Evolutionary conservation across 805 yeast genomes (phyloP), one percentile per base, ranked within the genome.

Genomic region (Cyberlindnera nakhonratchasimensis): DNA sequence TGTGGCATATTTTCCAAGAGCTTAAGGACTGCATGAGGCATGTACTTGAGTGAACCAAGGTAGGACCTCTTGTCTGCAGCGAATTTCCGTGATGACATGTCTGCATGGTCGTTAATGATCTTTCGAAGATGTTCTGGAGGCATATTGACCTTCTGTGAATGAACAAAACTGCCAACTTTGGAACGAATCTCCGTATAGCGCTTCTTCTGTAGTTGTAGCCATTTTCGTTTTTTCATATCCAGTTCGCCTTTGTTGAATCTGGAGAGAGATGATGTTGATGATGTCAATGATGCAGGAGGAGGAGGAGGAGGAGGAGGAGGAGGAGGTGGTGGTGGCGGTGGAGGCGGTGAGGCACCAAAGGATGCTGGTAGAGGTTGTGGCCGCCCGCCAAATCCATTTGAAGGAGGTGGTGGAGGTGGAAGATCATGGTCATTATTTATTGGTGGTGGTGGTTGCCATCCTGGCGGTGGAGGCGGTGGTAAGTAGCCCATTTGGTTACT

Each of bases 1-100:
- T 89, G 96, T 0, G 99, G 99, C 91, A 93, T 91, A 57, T 88
- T 89, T 56, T 93, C 99, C 29, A 93, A 58, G 29, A 93, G 72
- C 62, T 93, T 93, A 51, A 89, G 63, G 4, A 89, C 76, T 0
- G 99, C 96, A 65, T 91, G 98, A 0, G 99, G 99, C 82, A 95
- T 76, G 65, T 84, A 95, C 64, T 89, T 91, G 43, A 93, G 69
- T 1, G 98, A 90, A 2, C 96, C 96, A 20, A 95, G 65, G 55
- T 86, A 89, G 0, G 96, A 79, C 46, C 91, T 71, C 58, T 89
- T 90, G 55, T 91, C 97, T 11, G 84, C 77, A 17, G 91, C 81
- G 37, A 86, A 85, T 48, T 81, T 80, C 50, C 78, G 76, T 2
- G 90, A 78, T 2, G 95, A 78, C 69, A 90, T 75, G 55, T 91